These are phyloP conservation scores for Lentinula boryana DNA, from an alignment of 768 basidiomycete genomes.

Conservation along the genomic window DNA sequence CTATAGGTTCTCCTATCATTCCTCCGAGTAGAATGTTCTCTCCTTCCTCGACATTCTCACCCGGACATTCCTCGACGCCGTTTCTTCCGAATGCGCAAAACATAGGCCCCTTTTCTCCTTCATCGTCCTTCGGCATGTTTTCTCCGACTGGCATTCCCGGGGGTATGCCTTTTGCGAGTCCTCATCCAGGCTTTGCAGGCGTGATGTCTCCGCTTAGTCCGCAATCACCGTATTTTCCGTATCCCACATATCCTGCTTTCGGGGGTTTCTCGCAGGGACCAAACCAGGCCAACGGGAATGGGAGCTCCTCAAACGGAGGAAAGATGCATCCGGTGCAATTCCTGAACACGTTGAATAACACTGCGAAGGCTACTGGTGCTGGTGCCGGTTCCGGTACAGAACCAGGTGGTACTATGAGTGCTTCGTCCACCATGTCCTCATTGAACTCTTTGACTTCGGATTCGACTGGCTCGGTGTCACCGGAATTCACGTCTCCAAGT, in stretches of 20 bases:
- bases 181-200: not conserved
- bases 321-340: conserved; percentile 5
- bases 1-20: not conserved
- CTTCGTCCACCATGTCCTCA: conserved; percentile 1
- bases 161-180: not conserved
- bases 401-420: not conserved
- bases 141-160: not conserved
- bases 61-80: not conserved
- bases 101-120: not conserved
- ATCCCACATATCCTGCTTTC: not conserved
- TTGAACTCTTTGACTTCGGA: not conserved
- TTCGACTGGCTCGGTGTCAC: not conserved
- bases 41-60: not conserved
- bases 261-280: not conserved
- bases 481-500: conserved; percentile 2
- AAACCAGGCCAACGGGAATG: not conserved
- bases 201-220: conserved; percentile 5
- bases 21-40: conserved; percentile 6
- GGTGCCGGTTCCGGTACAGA: not conserved
- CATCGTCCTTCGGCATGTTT: not conserved
- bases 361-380: not conserved
- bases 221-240: not conserved
- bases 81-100: not conserved
- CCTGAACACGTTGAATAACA: not conserved
- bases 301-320: not conserved